Base-by-base conservation (phyloP, 2,329 filamentous ascomycete genomes). In the Cordyceps fumosorosea region DNA sequence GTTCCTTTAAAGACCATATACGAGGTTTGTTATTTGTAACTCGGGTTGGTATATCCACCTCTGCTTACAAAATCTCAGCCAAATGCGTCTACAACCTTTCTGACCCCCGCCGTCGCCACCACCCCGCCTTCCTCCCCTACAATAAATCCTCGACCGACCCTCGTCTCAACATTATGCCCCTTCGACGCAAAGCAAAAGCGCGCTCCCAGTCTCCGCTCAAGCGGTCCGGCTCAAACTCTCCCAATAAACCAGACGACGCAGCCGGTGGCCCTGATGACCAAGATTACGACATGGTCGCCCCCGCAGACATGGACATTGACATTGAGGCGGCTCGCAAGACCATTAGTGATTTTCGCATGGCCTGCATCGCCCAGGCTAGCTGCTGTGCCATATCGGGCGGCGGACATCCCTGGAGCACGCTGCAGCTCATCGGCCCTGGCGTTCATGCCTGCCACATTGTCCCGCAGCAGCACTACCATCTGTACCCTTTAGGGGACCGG, bases 401-500 rank as follows among this genome's bases (percentile, higher is more conserved):
- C 55, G 67, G 67, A 5, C 34, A 51, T 24, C 66, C 66, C 0
- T 67, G 65, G 67, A 67, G 57, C 52, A 18, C 62, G 0, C 56
- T 24, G 11, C 64, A 62, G 0, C 40, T 47, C 0, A 40, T 65
- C 11, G 64, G 67, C 1, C 67, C 66, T 5, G 66, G 54, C 3
- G 6, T 69, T 1, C 57, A 68, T 16, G 67, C 64, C 2, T 69
- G 66, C 5, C 65, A 69, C 26, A 67, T 69, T 54, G 44, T 69
- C 12, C 66, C 66, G 2, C 66, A 66, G 42, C 54, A 65, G 1
- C 66, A 69, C 8, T 69, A 66, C 11, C 58, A 68, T 22, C 22
- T 66, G 0, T 68, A 68, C 20, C 65, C 66, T 24, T 34, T 48
- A 20, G 32, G 32, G 14, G 37, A n/a, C 3, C 29, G 1, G n/a